Percentiles rank a stretch among this genome's conserved stretches.
phyloP scores from a whole-genome alignment of 192 early-diverging fungal genomes.

The Umbelopsis sp. region DNA sequence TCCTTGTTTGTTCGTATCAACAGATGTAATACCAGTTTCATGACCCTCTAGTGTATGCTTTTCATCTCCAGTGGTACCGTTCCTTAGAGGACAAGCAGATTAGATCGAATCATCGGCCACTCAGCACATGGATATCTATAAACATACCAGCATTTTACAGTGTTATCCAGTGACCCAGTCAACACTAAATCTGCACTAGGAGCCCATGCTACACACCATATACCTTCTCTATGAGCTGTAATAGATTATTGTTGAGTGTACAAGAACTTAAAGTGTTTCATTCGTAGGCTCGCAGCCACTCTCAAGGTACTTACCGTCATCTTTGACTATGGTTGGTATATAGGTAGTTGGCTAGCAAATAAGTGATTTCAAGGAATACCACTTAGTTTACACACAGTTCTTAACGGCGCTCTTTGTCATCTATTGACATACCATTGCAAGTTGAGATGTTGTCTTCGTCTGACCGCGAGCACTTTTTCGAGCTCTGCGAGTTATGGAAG shows the following conservation, averaged over 20 bases:
- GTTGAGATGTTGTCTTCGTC: background rate
- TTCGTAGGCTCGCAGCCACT: background rate
- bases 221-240: constrained; percentile 80
- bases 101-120: constrained; percentile 9
- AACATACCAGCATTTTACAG: constrained; percentile 77
- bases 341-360: constrained; percentile 53
- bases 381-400: too few species aligned
- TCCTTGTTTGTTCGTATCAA: constrained; percentile 64
- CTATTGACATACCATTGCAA: background rate
- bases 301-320: constrained; percentile 37
- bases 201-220: constrained; percentile 85
- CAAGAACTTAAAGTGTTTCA: background rate
- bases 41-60: constrained; percentile 71
- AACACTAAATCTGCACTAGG: constrained; percentile 64
- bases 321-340: constrained; percentile 49
- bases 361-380: too few species aligned
- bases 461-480: background rate
- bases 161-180: constrained; percentile 79
- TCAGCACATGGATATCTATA: background rate
- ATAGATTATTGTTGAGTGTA: background rate
- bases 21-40: constrained; percentile 76
- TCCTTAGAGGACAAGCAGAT: constrained; percentile 45
- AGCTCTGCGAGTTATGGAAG: background rate
- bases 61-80: constrained; percentile 57
- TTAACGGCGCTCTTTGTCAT: too few species aligned